Conservation (phyloP, 495 filamentous ascomycete species). For the Hyaloscypha hepaticicola region DNA sequence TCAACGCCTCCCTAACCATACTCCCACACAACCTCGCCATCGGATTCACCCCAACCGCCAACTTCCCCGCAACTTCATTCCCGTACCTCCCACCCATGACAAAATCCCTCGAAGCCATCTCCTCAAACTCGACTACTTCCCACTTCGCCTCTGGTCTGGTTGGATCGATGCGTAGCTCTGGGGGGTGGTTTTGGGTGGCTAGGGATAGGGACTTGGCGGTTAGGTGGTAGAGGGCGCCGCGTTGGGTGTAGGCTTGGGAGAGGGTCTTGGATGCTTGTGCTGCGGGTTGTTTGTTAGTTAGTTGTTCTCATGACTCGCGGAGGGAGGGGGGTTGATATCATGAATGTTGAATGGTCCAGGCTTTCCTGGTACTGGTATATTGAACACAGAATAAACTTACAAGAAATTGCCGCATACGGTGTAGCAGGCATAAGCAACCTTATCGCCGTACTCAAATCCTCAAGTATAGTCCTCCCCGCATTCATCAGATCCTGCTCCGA, state of each 20-base stretch:
- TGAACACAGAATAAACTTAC: background rate
- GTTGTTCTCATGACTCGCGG: background rate
- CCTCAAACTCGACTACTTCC: constrained; percentile 59
- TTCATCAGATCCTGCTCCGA: constrained; percentile 17
- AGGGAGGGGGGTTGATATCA: constrained; percentile 36
- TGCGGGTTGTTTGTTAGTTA: background rate
- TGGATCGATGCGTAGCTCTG: constrained; percentile 32
- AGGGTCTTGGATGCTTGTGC: constrained; percentile 60
- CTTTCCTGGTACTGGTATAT: background rate
- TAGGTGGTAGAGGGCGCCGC: constrained; percentile 67
- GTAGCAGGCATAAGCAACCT: constrained; percentile 53
- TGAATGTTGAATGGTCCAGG: too few species aligned
- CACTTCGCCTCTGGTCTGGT: constrained; percentile 41
- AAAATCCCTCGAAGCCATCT: constrained; percentile 72
- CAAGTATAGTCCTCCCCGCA: constrained; percentile 46
- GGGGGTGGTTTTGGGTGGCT: background rate
- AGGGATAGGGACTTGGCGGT: constrained; percentile 49
- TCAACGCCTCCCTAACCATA: constrained; percentile 84
- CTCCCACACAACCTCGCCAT: constrained; percentile 85
- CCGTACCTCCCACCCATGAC: constrained; percentile 74
- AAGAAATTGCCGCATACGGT: constrained; percentile 45
- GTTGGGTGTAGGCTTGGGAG: constrained; percentile 71
- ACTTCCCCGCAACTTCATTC: constrained; percentile 69
- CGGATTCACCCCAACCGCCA: constrained; percentile 81
- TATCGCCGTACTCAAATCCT: constrained; percentile 68